A percentile compares a stretch with the other conserved stretches of the same genome.
Evolutionary conservation across 2,329 filamentous ascomycete genomes (phyloP).

Genomic region (Allantophomopsis lycopodina): DNA sequence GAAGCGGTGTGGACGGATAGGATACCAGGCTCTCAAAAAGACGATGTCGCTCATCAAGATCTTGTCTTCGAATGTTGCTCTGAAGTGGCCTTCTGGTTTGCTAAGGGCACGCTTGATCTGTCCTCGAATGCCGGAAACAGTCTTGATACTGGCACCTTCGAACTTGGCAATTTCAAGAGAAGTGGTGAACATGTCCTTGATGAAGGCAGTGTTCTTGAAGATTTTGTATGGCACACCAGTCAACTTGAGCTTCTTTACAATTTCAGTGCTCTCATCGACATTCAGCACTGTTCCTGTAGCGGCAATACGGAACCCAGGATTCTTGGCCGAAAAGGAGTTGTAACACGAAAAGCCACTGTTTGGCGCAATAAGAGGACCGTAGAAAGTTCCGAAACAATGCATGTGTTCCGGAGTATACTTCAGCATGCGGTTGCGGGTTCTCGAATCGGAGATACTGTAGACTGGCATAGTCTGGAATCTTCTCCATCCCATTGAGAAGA

Average conservation of each 20-base stretch:
- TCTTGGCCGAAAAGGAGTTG: slow-evolving; percentile 73
- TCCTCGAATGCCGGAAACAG: slow-evolving; percentile 86
- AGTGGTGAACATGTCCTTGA: slow-evolving; percentile 96
- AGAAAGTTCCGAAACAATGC: slow-evolving; percentile 96
- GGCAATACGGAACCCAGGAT: slow-evolving; percentile 83
- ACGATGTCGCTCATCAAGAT: slow-evolving; percentile 94
- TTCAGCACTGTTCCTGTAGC: slow-evolving; percentile 88
- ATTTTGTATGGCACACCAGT: slow-evolving; percentile 92
- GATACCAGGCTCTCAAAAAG: slow-evolving; percentile 93
- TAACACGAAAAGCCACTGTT: slow-evolving; percentile 95
- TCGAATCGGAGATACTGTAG: slow-evolving; percentile 89
- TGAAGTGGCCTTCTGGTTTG: slow-evolving; percentile 90
- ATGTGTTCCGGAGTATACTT: slow-evolving; percentile 99
- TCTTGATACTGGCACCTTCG: slow-evolving; percentile 89
- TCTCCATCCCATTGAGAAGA: slow-evolving; percentile 93
- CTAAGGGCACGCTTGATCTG: slow-evolving; percentile 93
- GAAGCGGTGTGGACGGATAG: slow-evolving; percentile 87
- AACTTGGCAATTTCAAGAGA: slow-evolving; percentile 95
- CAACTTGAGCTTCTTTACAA: slow-evolving; percentile 98
- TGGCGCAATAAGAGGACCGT: slow-evolving; percentile 85
- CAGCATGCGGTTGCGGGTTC: slow-evolving; percentile 90
- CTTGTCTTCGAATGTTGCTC: slow-evolving; percentile 97
- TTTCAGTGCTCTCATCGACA: slow-evolving; percentile 91
- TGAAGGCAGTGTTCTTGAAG: slow-evolving; percentile 98
- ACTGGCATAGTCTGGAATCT: slow-evolving; percentile 86